phyloP scores from a whole-genome alignment of 257 asterid genomes.

The Solanum ossicruentum region DNA sequence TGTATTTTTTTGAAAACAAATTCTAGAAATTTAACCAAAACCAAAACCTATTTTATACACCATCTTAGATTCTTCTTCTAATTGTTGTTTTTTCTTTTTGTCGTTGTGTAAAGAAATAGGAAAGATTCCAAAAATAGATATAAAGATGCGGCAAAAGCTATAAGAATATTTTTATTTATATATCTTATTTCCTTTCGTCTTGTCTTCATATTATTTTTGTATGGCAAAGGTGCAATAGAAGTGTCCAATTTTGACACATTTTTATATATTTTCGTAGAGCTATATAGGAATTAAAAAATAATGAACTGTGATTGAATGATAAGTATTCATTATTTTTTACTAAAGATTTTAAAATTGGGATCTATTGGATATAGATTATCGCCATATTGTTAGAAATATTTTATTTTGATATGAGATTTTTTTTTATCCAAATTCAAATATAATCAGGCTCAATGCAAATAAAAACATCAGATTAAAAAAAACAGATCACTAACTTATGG shows the following conservation, averaged over 20 bases:
- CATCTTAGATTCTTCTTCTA: background rate
- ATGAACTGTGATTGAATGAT: fast-evolving
- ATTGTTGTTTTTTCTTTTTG: no score
- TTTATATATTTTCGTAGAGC: background rate
- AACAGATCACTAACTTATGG: background rate
- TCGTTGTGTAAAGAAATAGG: background rate
- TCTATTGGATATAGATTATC: background rate
- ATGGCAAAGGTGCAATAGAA: background rate
- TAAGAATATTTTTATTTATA: background rate
- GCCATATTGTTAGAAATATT: background rate
- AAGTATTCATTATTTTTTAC: background rate
- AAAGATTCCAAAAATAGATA: background rate
- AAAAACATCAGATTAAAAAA: fast-evolving
- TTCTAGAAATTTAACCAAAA: background rate
- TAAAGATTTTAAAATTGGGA: background rate
- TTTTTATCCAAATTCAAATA: background rate
- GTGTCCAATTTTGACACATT: background rate
- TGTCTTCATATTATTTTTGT: background rate
- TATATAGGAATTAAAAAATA: background rate
- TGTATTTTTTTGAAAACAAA: background rate
- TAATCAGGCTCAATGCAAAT: background rate
- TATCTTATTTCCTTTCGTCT: background rate
- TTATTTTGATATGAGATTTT: background rate
- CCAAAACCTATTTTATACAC: background rate
- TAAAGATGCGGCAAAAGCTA: background rate